These are phyloP conservation scores for Asclepias syriaca DNA, from an alignment of 257 asterid genomes.

Conservation along the genomic window DNA sequence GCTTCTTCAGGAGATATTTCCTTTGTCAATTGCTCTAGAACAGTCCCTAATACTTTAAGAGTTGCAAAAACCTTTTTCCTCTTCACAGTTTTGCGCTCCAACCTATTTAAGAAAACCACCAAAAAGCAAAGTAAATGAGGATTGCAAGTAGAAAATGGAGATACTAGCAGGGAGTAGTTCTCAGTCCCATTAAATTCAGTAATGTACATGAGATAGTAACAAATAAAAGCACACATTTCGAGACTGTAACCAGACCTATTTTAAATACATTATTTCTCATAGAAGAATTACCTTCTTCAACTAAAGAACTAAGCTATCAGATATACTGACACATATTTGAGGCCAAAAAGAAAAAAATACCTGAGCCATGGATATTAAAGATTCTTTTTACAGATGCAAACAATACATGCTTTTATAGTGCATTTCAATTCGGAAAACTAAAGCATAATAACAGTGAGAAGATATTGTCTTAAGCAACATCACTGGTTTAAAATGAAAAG, in stretches of 20 bases:
- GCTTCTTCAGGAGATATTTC: slow-evolving; percentile 97
- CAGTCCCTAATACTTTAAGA: slow-evolving; percentile 82
- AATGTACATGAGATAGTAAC: not conserved
- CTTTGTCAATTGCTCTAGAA: slow-evolving; percentile 71
- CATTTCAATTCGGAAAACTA: not conserved
- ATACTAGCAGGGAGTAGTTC: not conserved
- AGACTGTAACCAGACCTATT: not conserved
- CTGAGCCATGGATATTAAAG: not conserved
- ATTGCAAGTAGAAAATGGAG: not conserved
- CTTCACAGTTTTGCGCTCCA: slow-evolving; percentile 85
- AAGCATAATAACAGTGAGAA: not conserved
- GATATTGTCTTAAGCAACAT: not conserved
- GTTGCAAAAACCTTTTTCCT: slow-evolving; percentile 88
- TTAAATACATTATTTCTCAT: no score
- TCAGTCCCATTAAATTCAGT: not conserved
- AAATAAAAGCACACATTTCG: not conserved
- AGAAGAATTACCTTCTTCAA: not conserved
- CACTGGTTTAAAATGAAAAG: not conserved
- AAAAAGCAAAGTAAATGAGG: slow-evolving; percentile 14
- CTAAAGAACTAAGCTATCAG: not conserved
- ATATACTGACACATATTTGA: not conserved
- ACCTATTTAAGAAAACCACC: slow-evolving; percentile 36
- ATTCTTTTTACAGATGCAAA: not conserved
- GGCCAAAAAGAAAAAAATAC: not conserved
- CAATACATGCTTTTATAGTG: not conserved